Base-by-base conservation (phyloP, 148 eudicot genomes). In the Vaccinium myrtillus region DNA sequence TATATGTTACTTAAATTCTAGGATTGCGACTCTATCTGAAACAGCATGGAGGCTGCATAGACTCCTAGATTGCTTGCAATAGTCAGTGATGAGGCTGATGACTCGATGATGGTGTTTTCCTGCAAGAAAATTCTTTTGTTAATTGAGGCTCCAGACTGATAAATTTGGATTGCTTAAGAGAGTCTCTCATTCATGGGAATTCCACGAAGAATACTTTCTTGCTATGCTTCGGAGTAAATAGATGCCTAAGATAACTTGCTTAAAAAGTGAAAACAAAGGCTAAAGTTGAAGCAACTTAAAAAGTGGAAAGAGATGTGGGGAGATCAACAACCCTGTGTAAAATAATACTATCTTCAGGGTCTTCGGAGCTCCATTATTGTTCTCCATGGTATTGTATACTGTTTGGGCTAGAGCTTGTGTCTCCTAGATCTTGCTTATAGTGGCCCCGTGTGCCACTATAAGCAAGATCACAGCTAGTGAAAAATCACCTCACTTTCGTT, bases 381-480 rank as follows among this genome's bases (percentile, higher is more conserved):
- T 13, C 18, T 80, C 74, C 73, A 43, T 59, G 36, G 15, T 36
- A 78, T 30, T 32, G 16, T 78, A 23, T 25, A 14, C 8, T 53
- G 36, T 12, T 76, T 48, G 23, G 23, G 13, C 10, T 25, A 11
- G 21, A 48, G 30, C 25, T 6, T 77, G 8, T 50, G 1, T 25
- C 43, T 53, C 81, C 63, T 78, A 54, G 21, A 78, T 78, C 46
- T 15, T 78, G 61, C 56, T 63, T 23, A n/a, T 21, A 36, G n/a
- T 39, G 54, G 32, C 82, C 11, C 14, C 2, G 1, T 56, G 10
- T 21, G 51, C 25, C 5, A 30, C 32, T 30, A 30, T 32, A 32
- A 32, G 15, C 5, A 5, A 39, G 61, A 43, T 11, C 82, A 80
- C 16, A 36, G 39, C 32, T 10, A 51, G 32, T 48, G 27, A 8